phyloP scores from a whole-genome alignment of 2,329 filamentous ascomycete species.

The Alternaria sp. region DNA sequence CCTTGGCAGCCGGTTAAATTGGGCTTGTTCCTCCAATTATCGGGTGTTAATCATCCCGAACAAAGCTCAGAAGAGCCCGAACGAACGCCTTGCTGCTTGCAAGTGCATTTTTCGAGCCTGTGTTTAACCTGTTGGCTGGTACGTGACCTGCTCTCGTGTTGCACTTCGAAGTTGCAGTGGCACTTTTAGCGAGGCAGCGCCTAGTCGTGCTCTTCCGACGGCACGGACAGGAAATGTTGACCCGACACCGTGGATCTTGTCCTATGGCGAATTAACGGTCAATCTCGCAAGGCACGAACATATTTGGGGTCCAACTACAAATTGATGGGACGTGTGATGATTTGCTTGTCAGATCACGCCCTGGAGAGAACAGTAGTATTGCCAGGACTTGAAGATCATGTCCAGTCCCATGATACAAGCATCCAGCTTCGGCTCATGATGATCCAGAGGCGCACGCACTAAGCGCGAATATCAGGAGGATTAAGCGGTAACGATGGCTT shows the following conservation, averaged over 20 bases:
- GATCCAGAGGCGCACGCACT: neutral
- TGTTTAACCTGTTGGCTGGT: conserved; percentile 14
- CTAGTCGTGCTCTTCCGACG: neutral
- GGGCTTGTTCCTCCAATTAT: conserved; percentile 26
- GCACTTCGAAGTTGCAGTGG: conserved; percentile 17
- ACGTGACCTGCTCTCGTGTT: conserved; percentile 14
- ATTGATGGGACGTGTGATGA: neutral
- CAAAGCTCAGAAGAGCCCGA: conserved; percentile 13
- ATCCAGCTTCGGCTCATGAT: neutral
- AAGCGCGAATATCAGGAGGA: neutral
- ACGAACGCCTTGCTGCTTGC: conserved; percentile 6
- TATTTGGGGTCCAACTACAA: neutral
- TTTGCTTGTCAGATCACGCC: neutral
- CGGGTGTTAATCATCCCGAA: conserved; percentile 20
- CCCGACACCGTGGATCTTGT: neutral
- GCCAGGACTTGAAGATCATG: neutral
- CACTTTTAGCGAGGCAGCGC: neutral
- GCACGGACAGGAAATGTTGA: neutral
- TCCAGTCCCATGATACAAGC: neutral
- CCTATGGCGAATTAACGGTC: neutral
- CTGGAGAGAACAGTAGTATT: neutral
- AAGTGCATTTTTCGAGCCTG: neutral
- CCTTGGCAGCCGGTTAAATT: conserved; percentile 37
- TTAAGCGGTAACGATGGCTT: neutral
- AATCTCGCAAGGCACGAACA: neutral